Conservation (phyloP, 768 basidiomycete genomes). For the Panaeolus papilionaceus region DNA sequence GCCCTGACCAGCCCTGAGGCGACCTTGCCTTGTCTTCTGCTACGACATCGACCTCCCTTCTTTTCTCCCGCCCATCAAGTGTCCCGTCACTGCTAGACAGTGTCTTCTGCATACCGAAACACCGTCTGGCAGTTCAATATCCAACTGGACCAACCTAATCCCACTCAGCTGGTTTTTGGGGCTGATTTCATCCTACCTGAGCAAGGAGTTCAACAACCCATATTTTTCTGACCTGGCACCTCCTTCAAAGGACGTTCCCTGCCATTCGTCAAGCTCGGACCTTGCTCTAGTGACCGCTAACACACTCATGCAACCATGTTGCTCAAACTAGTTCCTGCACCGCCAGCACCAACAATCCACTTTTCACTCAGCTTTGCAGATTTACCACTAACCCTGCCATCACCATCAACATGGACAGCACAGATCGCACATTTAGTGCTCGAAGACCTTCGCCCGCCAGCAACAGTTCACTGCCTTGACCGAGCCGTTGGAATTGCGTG, state of each 20-base stretch:
- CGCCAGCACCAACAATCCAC: constrained; percentile 58
- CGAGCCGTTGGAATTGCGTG: constrained; percentile 61
- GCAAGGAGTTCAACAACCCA: neutral
- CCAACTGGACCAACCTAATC: neutral
- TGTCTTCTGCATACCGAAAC: neutral
- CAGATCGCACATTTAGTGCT: constrained; percentile 57
- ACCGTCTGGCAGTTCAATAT: neutral
- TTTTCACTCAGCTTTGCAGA: constrained; percentile 64
- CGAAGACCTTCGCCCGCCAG: constrained; percentile 60
- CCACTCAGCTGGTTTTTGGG: neutral
- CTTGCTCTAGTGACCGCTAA: neutral
- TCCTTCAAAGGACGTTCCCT: neutral
- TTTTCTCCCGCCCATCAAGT: neutral
- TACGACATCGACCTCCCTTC: constrained; percentile 8
- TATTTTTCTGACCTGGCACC: constrained; percentile 6
- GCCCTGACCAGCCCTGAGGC: constrained; percentile 12
- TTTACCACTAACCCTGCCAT: constrained; percentile 48
- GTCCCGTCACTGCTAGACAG: constrained; percentile 8
- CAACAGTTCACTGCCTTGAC: constrained; percentile 63
- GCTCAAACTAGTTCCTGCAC: constrained; percentile 55
- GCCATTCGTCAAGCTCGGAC: constrained; percentile 1
- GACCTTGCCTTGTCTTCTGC: constrained; percentile 9
- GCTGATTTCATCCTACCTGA: neutral
- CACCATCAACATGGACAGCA: constrained; percentile 59
- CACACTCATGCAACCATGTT: constrained; percentile 47